Evolutionary conservation across 768 basidiomycete species (phyloP), one percentile per base, ranked within the genome.

Genomic region (Candolleomyces efflorescens): DNA sequence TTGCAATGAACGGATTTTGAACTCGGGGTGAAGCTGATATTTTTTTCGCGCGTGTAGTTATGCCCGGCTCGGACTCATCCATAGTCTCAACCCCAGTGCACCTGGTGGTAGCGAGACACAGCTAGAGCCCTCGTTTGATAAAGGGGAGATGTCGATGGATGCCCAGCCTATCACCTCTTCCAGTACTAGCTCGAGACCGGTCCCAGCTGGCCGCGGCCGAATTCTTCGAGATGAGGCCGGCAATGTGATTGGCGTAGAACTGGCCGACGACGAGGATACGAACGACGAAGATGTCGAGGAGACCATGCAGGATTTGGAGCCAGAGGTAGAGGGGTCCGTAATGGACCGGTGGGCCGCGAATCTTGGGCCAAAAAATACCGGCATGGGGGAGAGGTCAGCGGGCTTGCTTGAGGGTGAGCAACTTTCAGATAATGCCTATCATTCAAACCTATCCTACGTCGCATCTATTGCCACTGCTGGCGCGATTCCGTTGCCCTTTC

Each of bases 191-290:
- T 53, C 58, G 36, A 53, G 22, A 22, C 46, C 65, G 24, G 73
- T 84, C 49, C 84, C 82, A 12, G 82, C 77, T 63, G 89, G 90
- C 1, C 87, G 83, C 67, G 94, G 93, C 27, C 82, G 84, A 66
- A 94, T 98, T 63, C 70, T 93, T 52, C 81, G 93, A 48, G 94
- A 95, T 69, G 84, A 78, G 38, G 75, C 80, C 2, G 94, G 94
- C 26, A 87, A 87, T 61, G 78, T 95, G 39, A 65, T 93, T 20
- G 78, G 82, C 48, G 76, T 94, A 43, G 85, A 91, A 65, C 65
- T 94, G 54, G 72, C 78, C 15, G 81, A 86, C 56, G 82, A 80
- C 43, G 79, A 81, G 24, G 26, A 41, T 26, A 44, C 60, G 11
- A 22, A 53, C 32, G 57, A 60, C n/a, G 70, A 60, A 6, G 38